phyloP scores from a whole-genome alignment of 305 asterid genomes.

The Fraxinus latifolia region DNA sequence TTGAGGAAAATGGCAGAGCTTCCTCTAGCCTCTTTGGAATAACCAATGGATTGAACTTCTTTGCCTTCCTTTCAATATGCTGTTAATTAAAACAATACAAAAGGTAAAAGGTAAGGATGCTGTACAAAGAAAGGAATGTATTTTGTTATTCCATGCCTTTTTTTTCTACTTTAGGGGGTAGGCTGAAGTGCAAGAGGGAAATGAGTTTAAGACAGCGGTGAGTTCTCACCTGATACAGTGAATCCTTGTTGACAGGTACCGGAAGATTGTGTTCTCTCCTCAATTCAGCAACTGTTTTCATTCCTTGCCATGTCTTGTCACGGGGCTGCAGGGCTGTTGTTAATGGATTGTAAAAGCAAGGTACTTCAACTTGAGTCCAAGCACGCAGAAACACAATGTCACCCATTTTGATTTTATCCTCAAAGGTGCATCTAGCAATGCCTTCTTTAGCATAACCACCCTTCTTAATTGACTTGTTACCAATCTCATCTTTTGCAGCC shows the following conservation, averaged over 20 bases:
- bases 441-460: slow-evolving; percentile 80
- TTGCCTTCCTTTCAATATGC: slow-evolving; percentile 83
- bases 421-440: slow-evolving; percentile 94
- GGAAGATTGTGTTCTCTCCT: slow-evolving; percentile 73
- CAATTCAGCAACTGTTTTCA: slow-evolving; percentile 88
- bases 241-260: slow-evolving; percentile 82
- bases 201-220: not conserved
- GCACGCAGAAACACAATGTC: slow-evolving; percentile 93
- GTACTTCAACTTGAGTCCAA: slow-evolving; percentile 96
- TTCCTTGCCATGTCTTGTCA: slow-evolving; percentile 74
- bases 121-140: slow-evolving; percentile 1
- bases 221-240: slow-evolving; percentile 64
- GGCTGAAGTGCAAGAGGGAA: not conserved
- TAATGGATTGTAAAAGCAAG: slow-evolving; percentile 77
- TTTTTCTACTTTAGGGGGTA: not conserved
- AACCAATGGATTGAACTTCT: slow-evolving; percentile 80
- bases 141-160: not conserved
- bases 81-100: slow-evolving; percentile 27
- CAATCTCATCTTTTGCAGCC: slow-evolving; percentile 93
- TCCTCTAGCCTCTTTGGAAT: slow-evolving; percentile 71
- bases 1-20: slow-evolving; percentile 70
- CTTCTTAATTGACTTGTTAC: slow-evolving; percentile 66
- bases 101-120: not conserved
- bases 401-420: slow-evolving; percentile 84
- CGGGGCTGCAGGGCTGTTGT: slow-evolving; percentile 95